Percentiles rank a stretch among this genome's conserved stretches.
Conservation (phyloP, 805 yeast species). For the Candida germanica region DNA sequence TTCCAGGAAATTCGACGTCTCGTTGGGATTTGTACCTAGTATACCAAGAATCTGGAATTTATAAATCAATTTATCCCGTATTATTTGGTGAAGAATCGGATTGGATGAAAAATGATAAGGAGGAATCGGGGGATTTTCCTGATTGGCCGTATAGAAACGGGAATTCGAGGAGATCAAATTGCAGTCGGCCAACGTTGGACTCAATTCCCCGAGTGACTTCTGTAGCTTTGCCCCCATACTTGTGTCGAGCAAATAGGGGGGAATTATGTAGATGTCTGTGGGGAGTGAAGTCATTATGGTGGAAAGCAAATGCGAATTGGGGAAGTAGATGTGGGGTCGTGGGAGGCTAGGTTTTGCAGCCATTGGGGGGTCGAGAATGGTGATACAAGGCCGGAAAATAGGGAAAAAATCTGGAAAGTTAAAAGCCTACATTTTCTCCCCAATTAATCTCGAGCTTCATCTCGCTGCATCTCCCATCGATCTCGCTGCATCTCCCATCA, state of each 20-base stretch:
- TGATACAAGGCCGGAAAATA: too few relatives aligned
- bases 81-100: constrained; percentile 26
- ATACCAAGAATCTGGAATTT: constrained; percentile 36
- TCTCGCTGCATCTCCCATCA: too few relatives aligned
- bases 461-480: too few relatives aligned
- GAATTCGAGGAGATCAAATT: constrained; percentile 1
- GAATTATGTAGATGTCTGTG: constrained; percentile 38
- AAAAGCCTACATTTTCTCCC: too few relatives aligned
- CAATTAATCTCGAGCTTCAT: too few relatives aligned
- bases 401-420: too few relatives aligned
- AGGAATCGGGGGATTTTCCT: constrained; percentile 22
- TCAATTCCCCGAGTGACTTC: background rate
- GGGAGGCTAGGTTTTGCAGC: too few relatives aligned
- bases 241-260: constrained; percentile 42
- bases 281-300: too few relatives aligned
- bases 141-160: constrained; percentile 2
- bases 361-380: too few relatives aligned
- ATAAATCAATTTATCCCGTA: constrained; percentile 30
- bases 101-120: constrained; percentile 26
- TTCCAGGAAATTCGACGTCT: too few relatives aligned
- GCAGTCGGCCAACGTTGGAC: constrained; percentile 1
- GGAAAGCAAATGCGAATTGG: too few relatives aligned
- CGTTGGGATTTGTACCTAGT: constrained; percentile 32
- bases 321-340: too few relatives aligned
- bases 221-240: constrained; percentile 31